Evolutionary conservation across 1,284 basidiomycete genomes (phyloP), one percentile per base, ranked within the genome.

Genomic region (Tranzscheliella williamsii): DNA sequence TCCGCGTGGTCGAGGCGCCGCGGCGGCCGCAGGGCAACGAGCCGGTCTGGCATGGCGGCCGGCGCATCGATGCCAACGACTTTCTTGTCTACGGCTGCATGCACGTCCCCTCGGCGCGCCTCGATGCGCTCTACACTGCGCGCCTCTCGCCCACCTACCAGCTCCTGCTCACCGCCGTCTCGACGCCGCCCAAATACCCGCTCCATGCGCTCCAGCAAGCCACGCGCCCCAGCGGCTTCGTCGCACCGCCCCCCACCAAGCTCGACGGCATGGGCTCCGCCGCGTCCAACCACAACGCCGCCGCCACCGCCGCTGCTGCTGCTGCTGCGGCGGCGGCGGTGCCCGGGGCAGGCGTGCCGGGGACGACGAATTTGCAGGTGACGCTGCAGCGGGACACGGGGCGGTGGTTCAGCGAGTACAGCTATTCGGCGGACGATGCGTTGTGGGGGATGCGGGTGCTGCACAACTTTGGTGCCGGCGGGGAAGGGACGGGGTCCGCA

Each of bases 351-450:
- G 64, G 58, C 5, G 60, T 64, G 5, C 63, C 72, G 0, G 72
- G 71, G 4, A 52, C 70, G 22, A 76, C 75, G 1, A 73, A 77
- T 15, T 75, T 96, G 58, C 87, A 96, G 82, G 77, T 97, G 52
- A 90, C 85, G 53, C 78, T 97, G 22, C 91, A 96, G 78, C 90
- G 94, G 69, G 91, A 96, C 73, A 85, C 90, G 2, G 93, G 93
- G 1, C 85, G 87, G 61, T 94, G 90, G 86, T 91, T 89, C 58
- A 88, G 89, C 3, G 94, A 97, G 78, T 97, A 95, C 73, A 90
- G 88, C 12, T 97, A 90, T 82, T 93, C 90, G 56, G 88, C 90
- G 0, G 89, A 93, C 67, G 93, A 97, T 73, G 87, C 82, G 11
- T 91, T 98, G 87, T 89, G 88, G 83, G 94, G 94, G 7, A 78